Evolutionary conservation across 169 alveolate species (phyloP).

Genomic region (Perkinsus chesapeaki): DNA sequence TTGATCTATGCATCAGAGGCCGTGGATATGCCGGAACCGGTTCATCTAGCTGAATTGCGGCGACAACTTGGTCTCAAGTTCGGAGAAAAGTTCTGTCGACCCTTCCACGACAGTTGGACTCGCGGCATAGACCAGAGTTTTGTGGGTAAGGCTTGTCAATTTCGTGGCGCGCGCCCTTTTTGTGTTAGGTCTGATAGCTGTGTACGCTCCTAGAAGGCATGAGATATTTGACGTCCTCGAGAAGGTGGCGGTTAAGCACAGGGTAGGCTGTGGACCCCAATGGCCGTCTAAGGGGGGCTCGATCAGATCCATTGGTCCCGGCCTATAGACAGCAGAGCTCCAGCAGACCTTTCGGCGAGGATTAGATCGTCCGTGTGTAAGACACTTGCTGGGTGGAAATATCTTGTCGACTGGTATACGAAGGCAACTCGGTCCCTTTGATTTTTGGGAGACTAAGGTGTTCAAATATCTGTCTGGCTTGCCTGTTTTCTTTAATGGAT

Average conservation of each 20-base stretch:
- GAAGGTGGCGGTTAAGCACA: neutral
- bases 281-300: neutral
- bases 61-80: neutral
- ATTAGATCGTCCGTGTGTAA: neutral
- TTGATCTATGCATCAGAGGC: neutral
- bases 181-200: neutral
- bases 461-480: too few relatives aligned
- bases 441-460: too few relatives aligned
- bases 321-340: neutral
- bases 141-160: neutral
- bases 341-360: neutral
- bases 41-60: neutral
- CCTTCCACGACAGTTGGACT: neutral
- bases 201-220: neutral
- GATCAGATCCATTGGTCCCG: neutral
- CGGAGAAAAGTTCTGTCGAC: neutral
- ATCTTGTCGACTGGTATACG: neutral
- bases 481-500: too few relatives aligned
- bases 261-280: neutral
- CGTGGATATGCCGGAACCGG: neutral
- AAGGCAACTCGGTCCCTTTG: too few relatives aligned
- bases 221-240: neutral
- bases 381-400: neutral
- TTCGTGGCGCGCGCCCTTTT: neutral
- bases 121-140: neutral